Evolutionary conservation across 1,284 basidiomycete species (phyloP).

Genomic region (Ustanciosporium gigantosporum): DNA sequence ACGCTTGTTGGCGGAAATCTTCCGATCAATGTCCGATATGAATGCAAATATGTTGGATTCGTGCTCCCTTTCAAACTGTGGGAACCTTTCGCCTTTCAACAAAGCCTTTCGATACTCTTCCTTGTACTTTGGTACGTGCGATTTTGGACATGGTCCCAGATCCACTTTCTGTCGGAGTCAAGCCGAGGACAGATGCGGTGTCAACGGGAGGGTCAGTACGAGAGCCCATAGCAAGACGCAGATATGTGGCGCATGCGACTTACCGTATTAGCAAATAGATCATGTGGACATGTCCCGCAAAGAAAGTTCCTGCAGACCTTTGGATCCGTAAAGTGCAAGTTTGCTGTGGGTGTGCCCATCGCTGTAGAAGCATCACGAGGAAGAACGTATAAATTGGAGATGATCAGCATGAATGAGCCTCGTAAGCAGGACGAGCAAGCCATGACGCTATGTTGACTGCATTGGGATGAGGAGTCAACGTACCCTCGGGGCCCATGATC

Average conservation of each 20-base stretch:
- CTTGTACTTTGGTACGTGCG: constrained; percentile 91
- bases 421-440: too few relatives aligned
- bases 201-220: constrained; percentile 1
- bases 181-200: not conserved
- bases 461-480: constrained; percentile 1
- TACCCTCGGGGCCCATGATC: constrained; percentile 60
- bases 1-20: constrained; percentile 89
- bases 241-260: constrained; percentile 60
- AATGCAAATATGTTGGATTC: constrained; percentile 92
- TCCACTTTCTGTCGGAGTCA: constrained; percentile 86
- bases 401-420: not conserved
- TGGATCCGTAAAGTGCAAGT: constrained; percentile 91
- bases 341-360: constrained; percentile 54
- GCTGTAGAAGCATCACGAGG: too few relatives aligned
- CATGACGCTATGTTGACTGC: too few relatives aligned
- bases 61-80: constrained; percentile 65
- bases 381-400: too few relatives aligned
- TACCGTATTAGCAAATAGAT: constrained; percentile 97
- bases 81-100: constrained; percentile 66
- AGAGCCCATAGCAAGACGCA: too few relatives aligned
- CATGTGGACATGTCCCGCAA: constrained; percentile 95
- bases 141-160: constrained; percentile 93
- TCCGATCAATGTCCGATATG: constrained; percentile 95
- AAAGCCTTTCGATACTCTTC: constrained; percentile 83
- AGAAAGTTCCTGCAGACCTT: constrained; percentile 99